These are phyloP conservation scores for Penicillium paxilli DNA, from an alignment of 495 filamentous ascomycete species.

Conservation along the genomic window DNA sequence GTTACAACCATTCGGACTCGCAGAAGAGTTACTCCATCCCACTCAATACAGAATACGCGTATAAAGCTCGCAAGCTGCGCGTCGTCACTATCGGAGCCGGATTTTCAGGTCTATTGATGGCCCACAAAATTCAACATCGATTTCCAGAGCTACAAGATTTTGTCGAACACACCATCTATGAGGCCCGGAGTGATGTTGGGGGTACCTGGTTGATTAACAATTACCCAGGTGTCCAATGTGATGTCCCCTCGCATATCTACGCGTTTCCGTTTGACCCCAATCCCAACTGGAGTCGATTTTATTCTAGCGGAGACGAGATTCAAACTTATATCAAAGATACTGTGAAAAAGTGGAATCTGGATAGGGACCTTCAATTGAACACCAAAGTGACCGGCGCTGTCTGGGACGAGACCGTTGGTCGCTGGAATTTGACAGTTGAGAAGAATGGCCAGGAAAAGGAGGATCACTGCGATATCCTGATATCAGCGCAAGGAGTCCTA, in stretches of 20 bases:
- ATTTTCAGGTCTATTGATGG: constrained; percentile 48
- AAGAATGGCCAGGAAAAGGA: constrained; percentile 16
- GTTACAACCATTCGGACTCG: neutral
- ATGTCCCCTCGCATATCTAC: constrained; percentile 59
- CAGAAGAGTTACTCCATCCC: constrained; percentile 8
- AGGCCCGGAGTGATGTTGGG: constrained; percentile 46
- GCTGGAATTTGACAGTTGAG: constrained; percentile 30
- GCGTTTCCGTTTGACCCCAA: constrained; percentile 58
- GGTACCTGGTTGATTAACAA: constrained; percentile 54
- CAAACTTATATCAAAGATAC: constrained; percentile 53
- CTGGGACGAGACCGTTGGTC: constrained; percentile 48
- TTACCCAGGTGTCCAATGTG: constrained; percentile 55
- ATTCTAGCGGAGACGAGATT: constrained; percentile 58
- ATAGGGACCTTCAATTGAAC: constrained; percentile 44
- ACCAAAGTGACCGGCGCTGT: constrained; percentile 42
- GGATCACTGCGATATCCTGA: constrained; percentile 51
- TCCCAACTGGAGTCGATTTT: constrained; percentile 57
- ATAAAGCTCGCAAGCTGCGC: constrained; percentile 24
- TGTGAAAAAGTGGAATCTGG: constrained; percentile 54
- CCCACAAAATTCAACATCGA: constrained; percentile 35
- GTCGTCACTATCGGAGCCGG: constrained; percentile 53
- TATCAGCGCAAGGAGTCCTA: constrained; percentile 27
- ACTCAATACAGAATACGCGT: constrained; percentile 17
- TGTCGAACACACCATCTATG: constrained; percentile 49
- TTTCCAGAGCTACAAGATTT: constrained; percentile 40